A percentile compares a stretch with the other conserved stretches of the same genome.
Conservation (phyloP, 2,329 filamentous ascomycete species). For the Calonectria leucothoes region DNA sequence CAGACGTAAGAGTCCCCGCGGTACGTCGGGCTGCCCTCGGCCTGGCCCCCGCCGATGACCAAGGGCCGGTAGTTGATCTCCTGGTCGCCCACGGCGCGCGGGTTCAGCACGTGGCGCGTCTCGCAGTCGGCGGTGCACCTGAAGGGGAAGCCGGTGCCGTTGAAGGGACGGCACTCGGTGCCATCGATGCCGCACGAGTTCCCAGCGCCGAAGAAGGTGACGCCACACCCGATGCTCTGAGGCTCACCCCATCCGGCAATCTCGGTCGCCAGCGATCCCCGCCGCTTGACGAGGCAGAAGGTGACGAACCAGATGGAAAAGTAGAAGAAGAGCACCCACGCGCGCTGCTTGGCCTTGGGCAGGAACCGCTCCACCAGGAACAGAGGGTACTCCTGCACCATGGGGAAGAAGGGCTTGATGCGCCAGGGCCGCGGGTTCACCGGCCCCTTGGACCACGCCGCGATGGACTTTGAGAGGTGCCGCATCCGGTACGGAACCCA, state of each 20-base stretch:
- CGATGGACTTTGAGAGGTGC: slow-evolving; percentile 54
- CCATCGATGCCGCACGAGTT: slow-evolving; percentile 82
- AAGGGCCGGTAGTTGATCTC: slow-evolving; percentile 73
- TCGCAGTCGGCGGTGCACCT: slow-evolving; percentile 80
- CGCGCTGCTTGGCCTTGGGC: slow-evolving; percentile 68
- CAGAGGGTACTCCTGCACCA: slow-evolving; percentile 75
- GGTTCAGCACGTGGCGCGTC: slow-evolving; percentile 74
- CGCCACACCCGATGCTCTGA: slow-evolving; percentile 73
- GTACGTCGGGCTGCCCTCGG: slow-evolving; percentile 69
- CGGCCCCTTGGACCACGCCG: slow-evolving; percentile 67
- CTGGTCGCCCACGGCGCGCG: slow-evolving; percentile 79
- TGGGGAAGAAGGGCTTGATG: slow-evolving; percentile 72
- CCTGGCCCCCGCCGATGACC: slow-evolving; percentile 72
- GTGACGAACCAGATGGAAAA: slow-evolving; percentile 76
- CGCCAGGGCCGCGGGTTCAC: slow-evolving; percentile 57
- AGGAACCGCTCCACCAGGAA: slow-evolving; percentile 71
- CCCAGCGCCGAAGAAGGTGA: slow-evolving; percentile 76
- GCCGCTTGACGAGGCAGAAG: slow-evolving; percentile 76
- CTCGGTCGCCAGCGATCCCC: slow-evolving; percentile 68
- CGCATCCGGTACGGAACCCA: slow-evolving; percentile 70
- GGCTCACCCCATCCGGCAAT: slow-evolving; percentile 77
- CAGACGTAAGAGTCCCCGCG: slow-evolving; percentile 92
- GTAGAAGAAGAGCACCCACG: slow-evolving; percentile 69
- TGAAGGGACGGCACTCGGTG: slow-evolving; percentile 80
- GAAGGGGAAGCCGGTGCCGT: slow-evolving; percentile 76